These are phyloP conservation scores for Cladosporium phlei DNA, from an alignment of 2,329 filamentous ascomycete genomes.

Conservation along the genomic window DNA sequence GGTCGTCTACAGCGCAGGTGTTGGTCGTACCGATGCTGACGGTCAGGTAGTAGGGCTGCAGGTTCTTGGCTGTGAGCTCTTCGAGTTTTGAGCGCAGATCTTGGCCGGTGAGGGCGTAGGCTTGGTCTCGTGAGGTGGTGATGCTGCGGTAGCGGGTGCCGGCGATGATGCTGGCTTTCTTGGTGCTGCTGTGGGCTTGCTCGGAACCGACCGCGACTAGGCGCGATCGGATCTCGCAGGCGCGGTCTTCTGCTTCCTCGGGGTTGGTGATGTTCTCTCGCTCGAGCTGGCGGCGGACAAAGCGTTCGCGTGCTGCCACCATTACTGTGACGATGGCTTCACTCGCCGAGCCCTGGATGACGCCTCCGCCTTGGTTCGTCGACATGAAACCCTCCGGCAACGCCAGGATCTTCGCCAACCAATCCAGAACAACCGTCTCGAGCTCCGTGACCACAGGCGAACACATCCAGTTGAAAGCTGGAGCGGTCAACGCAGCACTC, in stretches of 20 bases:
- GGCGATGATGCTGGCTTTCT: slow-evolving; percentile 81
- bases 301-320: slow-evolving; percentile 79
- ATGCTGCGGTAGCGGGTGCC: slow-evolving; percentile 76
- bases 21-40: slow-evolving; percentile 80
- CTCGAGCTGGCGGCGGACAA: slow-evolving; percentile 58
- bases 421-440: slow-evolving; percentile 89
- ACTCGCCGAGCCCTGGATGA: slow-evolving; percentile 88
- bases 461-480: slow-evolving; percentile 97
- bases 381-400: slow-evolving; percentile 72
- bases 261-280: slow-evolving; percentile 37
- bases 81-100: slow-evolving; percentile 59
- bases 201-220: slow-evolving; percentile 78
- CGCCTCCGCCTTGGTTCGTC: slow-evolving; percentile 72
- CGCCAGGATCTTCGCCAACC: slow-evolving; percentile 71
- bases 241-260: slow-evolving; percentile 63
- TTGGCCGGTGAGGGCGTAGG: slow-evolving; percentile 65
- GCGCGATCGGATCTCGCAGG: slow-evolving; percentile 60
- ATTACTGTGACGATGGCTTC: slow-evolving; percentile 84
- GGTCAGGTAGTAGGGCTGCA: slow-evolving; percentile 83
- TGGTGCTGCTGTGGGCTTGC: slow-evolving; percentile 75
- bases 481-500: slow-evolving; percentile 78
- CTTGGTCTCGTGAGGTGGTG: slow-evolving; percentile 56
- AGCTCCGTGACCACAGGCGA: slow-evolving; percentile 87
- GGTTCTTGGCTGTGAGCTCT: slow-evolving; percentile 60
- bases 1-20: slow-evolving; percentile 82